A percentile compares a stretch with the other conserved stretches of the same genome.
phyloP scores from a whole-genome alignment of 1,284 basidiomycete species.

The Ustilago nuda region DNA sequence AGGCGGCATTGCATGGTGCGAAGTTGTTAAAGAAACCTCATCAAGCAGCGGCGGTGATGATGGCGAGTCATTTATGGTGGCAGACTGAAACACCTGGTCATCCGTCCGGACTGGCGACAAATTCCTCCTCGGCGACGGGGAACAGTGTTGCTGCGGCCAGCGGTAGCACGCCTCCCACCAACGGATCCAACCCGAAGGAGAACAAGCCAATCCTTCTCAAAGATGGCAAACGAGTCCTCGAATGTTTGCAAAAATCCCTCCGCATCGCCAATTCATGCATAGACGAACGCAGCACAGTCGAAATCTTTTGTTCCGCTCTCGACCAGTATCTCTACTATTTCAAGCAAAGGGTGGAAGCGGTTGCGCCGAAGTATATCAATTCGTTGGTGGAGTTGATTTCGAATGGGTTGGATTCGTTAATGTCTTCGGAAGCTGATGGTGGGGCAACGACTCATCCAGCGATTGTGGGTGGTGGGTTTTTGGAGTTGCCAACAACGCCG shows the following conservation, averaged over 20 bases:
- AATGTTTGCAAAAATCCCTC: constrained; percentile 67
- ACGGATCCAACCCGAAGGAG: constrained; percentile 25
- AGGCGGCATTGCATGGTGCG: constrained; percentile 65
- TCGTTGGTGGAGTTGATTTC: constrained; percentile 65
- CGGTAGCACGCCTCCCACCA: constrained; percentile 7
- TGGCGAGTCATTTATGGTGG: constrained; percentile 69
- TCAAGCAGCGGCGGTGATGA: constrained; percentile 67
- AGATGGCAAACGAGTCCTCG: constrained; percentile 67
- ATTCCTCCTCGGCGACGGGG: constrained; percentile 42
- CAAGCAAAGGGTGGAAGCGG: constrained; percentile 65
- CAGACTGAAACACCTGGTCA: constrained; percentile 56
- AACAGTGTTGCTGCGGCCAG: constrained; percentile 36
- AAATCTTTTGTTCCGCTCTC: constrained; percentile 66
- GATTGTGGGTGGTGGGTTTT: constrained; percentile 74
- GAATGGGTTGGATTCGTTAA: constrained; percentile 56
- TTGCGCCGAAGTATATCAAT: constrained; percentile 66
- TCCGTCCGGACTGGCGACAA: constrained; percentile 21
- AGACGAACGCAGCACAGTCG: constrained; percentile 65
- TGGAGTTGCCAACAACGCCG: constrained; percentile 88
- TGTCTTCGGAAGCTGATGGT: constrained; percentile 36
- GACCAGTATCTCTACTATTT: constrained; percentile 69
- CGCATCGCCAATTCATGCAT: constrained; percentile 68
- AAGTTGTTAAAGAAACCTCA: constrained; percentile 69
- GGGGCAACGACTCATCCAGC: constrained; percentile 29
- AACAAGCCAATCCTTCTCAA: constrained; percentile 54